phyloP scores from a whole-genome alignment of 371 early-diverging fungal species.

The Mortierella sp. region DNA sequence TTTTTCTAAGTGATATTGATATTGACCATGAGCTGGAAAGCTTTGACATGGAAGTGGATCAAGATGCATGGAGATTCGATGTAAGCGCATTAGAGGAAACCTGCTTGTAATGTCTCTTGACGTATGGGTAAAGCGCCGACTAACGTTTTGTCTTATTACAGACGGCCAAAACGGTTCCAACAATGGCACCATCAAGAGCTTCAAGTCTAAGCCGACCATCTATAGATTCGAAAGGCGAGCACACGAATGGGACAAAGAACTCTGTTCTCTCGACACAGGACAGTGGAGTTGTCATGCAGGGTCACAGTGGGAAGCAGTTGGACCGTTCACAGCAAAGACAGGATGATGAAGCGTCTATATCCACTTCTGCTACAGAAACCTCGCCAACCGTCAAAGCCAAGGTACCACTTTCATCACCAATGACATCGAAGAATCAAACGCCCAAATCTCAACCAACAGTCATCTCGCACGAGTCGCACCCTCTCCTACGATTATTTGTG shows the following conservation, averaged over 20 bases:
- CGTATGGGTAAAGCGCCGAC: not conserved
- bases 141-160: not conserved
- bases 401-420: slow-evolving; percentile 20
- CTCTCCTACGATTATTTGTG: slow-evolving; percentile 45
- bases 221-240: slow-evolving; percentile 32
- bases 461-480: slow-evolving; percentile 46
- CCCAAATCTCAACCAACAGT: slow-evolving; percentile 21
- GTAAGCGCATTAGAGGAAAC: slow-evolving; percentile 12
- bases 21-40: slow-evolving; percentile 52
- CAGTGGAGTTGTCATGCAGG: slow-evolving; percentile 44
- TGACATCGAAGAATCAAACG: slow-evolving; percentile 12
- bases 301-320: slow-evolving; percentile 22
- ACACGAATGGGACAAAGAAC: slow-evolving; percentile 21
- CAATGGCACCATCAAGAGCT: slow-evolving; percentile 31
- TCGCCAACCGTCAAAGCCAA: slow-evolving; percentile 51
- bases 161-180: slow-evolving; percentile 43
- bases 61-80: slow-evolving; percentile 56
- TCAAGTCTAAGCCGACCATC: slow-evolving; percentile 43
- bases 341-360: slow-evolving; percentile 3
- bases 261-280: slow-evolving; percentile 41
- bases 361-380: slow-evolving; percentile 19
- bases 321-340: slow-evolving; percentile 17
- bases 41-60: slow-evolving; percentile 56
- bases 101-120: not conserved
- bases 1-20: slow-evolving; percentile 35